Evolutionary conservation across 2,329 filamentous ascomycete species (phyloP), one percentile per base, ranked within the genome.

Genomic region (Diaporthe citriasiana): DNA sequence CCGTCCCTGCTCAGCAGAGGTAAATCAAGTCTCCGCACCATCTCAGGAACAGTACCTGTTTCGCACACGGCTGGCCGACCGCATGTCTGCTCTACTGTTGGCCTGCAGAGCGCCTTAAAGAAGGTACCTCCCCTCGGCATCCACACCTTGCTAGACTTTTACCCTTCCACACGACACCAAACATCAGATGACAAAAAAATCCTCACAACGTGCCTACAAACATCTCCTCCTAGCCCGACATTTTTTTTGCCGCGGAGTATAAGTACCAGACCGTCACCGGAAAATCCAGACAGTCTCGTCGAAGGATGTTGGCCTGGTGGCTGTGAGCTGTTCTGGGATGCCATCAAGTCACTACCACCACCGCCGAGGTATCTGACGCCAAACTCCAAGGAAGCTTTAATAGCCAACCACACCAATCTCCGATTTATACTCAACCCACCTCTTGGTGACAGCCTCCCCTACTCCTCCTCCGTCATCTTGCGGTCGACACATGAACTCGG

Each of bases 1-100:
- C 85, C 83, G 84, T 86, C 85, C 84, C 84, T 82, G 83, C 84
- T 84, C 82, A 84, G 80, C 84, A 84, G 84, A 85, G 82, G 83
- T 83, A 81, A 82, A 81, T 80, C 80, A 78, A 81, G 81, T 82
- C 82, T 83, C 83, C 83, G 82, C 82, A 82, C 80, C 77, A 78
- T 80, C 81, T 84, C 83, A 84, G 84, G 84, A 85, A 87, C 86
- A 81, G 82, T 83, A 84, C 82, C 80, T 79, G 84, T 87, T 85
- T 86, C 83, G 84, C 81, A 84, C 83, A 85, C 84, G 83, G 63
- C 63, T 68, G 63, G 83, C 82, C 83, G 85, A 84, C 86, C 82
- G 81, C 82, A 82, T 82, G 81, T 82, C 81, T 85, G 85, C 85
- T 86, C 87, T 83, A 83, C 81, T 81, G 78, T 83, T 81, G 80